A percentile compares a stretch with the other conserved stretches of the same genome.
Evolutionary conservation across 768 basidiomycete genomes (phyloP).

Genomic region (Sarcomyxa edulis): DNA sequence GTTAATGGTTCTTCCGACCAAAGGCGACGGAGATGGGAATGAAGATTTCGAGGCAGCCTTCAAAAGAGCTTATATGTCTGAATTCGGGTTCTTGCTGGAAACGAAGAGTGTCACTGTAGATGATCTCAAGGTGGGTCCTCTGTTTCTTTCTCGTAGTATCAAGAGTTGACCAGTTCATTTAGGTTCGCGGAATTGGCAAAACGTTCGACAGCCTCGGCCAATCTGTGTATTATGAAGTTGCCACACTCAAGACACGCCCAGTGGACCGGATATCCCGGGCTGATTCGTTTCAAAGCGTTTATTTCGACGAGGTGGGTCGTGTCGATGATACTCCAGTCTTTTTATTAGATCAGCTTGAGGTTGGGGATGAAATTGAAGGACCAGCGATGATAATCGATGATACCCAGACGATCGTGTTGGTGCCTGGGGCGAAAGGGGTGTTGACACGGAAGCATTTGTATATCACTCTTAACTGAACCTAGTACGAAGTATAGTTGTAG

Average conservation of each 20-base stretch:
- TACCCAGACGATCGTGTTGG: slow-evolving; percentile 91
- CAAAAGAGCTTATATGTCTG: slow-evolving; percentile 71
- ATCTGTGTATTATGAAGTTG: slow-evolving; percentile 75
- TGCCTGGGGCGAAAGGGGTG: slow-evolving; percentile 65
- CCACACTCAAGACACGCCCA: slow-evolving; percentile 36
- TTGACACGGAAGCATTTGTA: slow-evolving; percentile 67
- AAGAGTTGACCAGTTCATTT: slow-evolving; percentile 1
- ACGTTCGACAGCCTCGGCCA: slow-evolving; percentile 79
- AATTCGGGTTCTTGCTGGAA: slow-evolving; percentile 91
- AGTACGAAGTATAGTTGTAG: too few relatives aligned
- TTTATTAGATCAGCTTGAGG: slow-evolving; percentile 54
- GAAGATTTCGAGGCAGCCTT: slow-evolving; percentile 82
- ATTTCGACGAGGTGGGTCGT: slow-evolving; percentile 78
- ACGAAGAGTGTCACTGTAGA: slow-evolving; percentile 82
- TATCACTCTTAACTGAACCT: slow-evolving; percentile 39
- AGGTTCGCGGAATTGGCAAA: slow-evolving; percentile 89
- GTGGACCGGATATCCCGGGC: slow-evolving; percentile 38
- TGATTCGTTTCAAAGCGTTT: slow-evolving; percentile 59
- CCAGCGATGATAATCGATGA: slow-evolving; percentile 94
- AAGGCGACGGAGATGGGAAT: slow-evolving; percentile 40
- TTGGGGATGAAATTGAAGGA: slow-evolving; percentile 72
- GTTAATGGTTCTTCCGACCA: slow-evolving; percentile 71
- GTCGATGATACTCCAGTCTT: slow-evolving; percentile 79
- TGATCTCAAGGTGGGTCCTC: slow-evolving; percentile 70
- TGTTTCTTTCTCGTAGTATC: not conserved